phyloP scores from a whole-genome alignment of 75 land plant species.

The Pseudotsuga menziesii region DNA sequence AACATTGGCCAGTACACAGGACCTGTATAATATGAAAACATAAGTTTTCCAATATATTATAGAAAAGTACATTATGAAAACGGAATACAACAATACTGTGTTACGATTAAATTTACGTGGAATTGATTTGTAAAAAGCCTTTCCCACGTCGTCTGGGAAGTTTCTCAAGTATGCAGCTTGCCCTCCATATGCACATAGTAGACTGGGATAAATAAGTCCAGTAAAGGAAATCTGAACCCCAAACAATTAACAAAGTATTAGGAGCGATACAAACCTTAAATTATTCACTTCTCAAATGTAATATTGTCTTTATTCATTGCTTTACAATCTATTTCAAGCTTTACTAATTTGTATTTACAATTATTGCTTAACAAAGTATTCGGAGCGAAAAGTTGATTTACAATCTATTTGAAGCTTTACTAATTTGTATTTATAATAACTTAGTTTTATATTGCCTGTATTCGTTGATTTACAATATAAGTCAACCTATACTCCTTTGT shows the following conservation, averaged over 20 bases:
- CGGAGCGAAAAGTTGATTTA: too few relatives aligned
- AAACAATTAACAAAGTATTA: not conserved
- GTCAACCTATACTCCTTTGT: too few relatives aligned
- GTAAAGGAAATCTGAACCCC: slow-evolving; percentile 52
- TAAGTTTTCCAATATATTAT: not conserved
- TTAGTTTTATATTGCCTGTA: too few relatives aligned
- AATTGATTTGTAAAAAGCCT: slow-evolving; percentile 61
- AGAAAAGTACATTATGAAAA: not conserved
- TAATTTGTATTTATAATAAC: too few relatives aligned
- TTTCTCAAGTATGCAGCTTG: slow-evolving; percentile 73
- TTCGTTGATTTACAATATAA: too few relatives aligned
- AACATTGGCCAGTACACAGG: slow-evolving; percentile 65
- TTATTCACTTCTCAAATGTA: too few relatives aligned
- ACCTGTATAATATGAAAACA: slow-evolving; percentile 17
- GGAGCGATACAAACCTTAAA: not conserved
- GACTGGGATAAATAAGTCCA: slow-evolving; percentile 38
- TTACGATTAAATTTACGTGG: slow-evolving; percentile 32
- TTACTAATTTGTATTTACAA: too few relatives aligned
- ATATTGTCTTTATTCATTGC: too few relatives aligned
- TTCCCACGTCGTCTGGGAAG: slow-evolving; percentile 31
- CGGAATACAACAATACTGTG: not conserved
- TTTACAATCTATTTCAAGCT: too few relatives aligned
- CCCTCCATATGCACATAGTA: slow-evolving; percentile 60
- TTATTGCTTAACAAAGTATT: too few relatives aligned
- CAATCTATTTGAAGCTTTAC: too few relatives aligned